Conservation (phyloP, 2,329 filamentous ascomycete species). For the Alternaria sp. region DNA sequence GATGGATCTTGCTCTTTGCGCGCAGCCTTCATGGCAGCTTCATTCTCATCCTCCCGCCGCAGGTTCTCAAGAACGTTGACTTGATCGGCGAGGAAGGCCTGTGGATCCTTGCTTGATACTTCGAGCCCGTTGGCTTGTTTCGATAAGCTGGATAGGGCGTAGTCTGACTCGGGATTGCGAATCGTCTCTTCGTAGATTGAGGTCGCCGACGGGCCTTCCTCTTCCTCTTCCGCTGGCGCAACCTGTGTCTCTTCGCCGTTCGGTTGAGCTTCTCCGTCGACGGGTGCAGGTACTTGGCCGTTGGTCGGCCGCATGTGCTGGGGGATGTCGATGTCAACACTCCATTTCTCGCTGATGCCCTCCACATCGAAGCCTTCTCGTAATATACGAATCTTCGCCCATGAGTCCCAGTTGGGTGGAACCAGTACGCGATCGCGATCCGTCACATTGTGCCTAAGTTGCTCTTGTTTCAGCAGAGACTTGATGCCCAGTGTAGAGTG, state of each 20-base stretch:
- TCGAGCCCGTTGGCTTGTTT: conserved; percentile 61
- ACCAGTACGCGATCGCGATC: conserved; percentile 94
- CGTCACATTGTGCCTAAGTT: conserved; percentile 74
- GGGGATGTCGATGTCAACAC: conserved; percentile 72
- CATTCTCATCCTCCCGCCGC: conserved; percentile 65
- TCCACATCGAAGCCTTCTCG: conserved; percentile 93
- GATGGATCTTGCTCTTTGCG: conserved; percentile 44
- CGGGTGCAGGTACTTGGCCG: conserved; percentile 20
- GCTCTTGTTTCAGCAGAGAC: conserved; percentile 67
- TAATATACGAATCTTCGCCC: conserved; percentile 93
- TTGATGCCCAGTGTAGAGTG: conserved; percentile 88
- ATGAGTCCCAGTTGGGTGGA: conserved; percentile 97
- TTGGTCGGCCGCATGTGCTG: conserved; percentile 33
- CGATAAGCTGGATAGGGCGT: conserved; percentile 44
- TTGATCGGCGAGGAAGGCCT: conserved; percentile 78
- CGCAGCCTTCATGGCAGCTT: conserved; percentile 51
- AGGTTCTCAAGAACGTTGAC: conserved; percentile 75
- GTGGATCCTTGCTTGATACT: conserved; percentile 74
- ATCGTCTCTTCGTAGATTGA: conserved; percentile 80
- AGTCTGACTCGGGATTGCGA: conserved; percentile 70
- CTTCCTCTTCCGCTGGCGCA: conserved; percentile 13
- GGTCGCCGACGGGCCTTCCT: conserved; percentile 65
- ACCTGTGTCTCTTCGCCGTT: conserved; percentile 15
- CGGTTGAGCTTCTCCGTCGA: conserved; percentile 17
- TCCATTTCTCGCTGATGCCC: conserved; percentile 83